phyloP scores from a whole-genome alignment of 768 basidiomycete species.

The Boletus tylopilopsis region DNA sequence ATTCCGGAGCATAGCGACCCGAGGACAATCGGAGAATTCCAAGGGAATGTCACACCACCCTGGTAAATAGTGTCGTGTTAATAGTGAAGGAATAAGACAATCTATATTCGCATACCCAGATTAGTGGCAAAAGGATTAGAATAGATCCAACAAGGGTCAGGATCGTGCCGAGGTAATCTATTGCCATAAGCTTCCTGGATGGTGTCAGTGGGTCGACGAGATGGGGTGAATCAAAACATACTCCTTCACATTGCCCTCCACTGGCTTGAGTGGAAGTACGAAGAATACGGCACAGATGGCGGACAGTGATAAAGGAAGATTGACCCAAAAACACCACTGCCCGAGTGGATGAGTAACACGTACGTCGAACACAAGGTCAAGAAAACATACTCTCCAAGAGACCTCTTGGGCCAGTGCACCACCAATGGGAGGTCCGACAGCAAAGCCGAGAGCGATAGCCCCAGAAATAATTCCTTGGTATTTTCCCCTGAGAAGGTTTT shows the following conservation, averaged over 20 bases:
- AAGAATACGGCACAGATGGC: conserved; percentile 56
- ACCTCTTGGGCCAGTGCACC: conserved; percentile 60
- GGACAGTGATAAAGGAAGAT: conserved; percentile 53
- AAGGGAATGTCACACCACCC: conserved; percentile 73
- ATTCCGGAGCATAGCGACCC: conserved; percentile 56
- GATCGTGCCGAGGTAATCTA: conserved; percentile 60
- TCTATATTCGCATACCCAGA: conserved; percentile 49
- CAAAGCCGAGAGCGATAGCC: conserved; percentile 52
- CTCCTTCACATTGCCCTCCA: conserved; percentile 56
- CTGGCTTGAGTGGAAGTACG: conserved; percentile 65
- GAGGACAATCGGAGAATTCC: conserved; percentile 64
- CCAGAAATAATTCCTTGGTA: conserved; percentile 73
- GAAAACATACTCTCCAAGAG: conserved; percentile 52
- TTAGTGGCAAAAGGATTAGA: conserved; percentile 64
- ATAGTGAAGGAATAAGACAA: neutral
- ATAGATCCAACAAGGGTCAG: conserved; percentile 60
- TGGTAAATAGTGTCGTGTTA: conserved; percentile 24
- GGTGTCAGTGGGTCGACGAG: neutral
- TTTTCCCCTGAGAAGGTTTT: conserved; percentile 48
- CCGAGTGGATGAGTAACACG: neutral
- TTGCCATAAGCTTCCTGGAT: conserved; percentile 54
- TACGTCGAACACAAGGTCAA: neutral
- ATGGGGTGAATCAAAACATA: conserved; percentile 12
- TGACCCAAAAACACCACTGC: conserved; percentile 77
- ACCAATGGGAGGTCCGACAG: conserved; percentile 65